These are phyloP conservation scores for Aspergillus cavernicola DNA, from an alignment of 495 filamentous ascomycete genomes.

Conservation along the genomic window DNA sequence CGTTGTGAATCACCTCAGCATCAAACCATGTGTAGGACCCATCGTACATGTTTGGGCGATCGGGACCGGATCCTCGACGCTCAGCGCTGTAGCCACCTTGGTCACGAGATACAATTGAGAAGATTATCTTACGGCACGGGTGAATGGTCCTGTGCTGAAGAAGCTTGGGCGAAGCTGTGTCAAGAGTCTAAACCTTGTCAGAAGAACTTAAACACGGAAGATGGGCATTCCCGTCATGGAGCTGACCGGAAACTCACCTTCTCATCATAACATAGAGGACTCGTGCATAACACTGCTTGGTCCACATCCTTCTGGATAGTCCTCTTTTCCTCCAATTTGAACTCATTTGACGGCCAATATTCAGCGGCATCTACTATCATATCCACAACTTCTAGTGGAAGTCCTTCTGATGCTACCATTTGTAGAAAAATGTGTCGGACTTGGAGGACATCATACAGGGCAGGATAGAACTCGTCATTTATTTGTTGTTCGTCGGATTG, in stretches of 20 bases:
- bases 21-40: slow-evolving; percentile 72
- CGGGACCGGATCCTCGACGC: slow-evolving; percentile 8
- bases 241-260: slow-evolving; percentile 18
- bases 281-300: slow-evolving; percentile 35
- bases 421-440: slow-evolving; percentile 36
- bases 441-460: slow-evolving; percentile 33
- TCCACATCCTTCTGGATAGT: slow-evolving; percentile 35
- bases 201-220: background rate
- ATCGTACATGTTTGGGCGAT: slow-evolving; percentile 39
- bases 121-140: slow-evolving; percentile 56
- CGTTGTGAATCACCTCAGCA: slow-evolving; percentile 40
- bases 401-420: slow-evolving; percentile 29
- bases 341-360: slow-evolving; percentile 58
- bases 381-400: slow-evolving; percentile 66
- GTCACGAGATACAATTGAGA: slow-evolving; percentile 60
- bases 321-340: slow-evolving; percentile 24
- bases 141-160: slow-evolving; percentile 37
- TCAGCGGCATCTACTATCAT: slow-evolving; percentile 64
- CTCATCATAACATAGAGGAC: slow-evolving; percentile 38
- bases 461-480: slow-evolving; percentile 22
- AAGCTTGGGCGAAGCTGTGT: slow-evolving; percentile 15
- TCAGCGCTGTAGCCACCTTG: slow-evolving; percentile 43
- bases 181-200: slow-evolving; percentile 12
- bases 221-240: background rate
- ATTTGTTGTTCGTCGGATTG: background rate